These are phyloP conservation scores for Syncephalis plumigaleata DNA, from an alignment of 371 early-diverging fungal genomes.

Conservation along the genomic window DNA sequence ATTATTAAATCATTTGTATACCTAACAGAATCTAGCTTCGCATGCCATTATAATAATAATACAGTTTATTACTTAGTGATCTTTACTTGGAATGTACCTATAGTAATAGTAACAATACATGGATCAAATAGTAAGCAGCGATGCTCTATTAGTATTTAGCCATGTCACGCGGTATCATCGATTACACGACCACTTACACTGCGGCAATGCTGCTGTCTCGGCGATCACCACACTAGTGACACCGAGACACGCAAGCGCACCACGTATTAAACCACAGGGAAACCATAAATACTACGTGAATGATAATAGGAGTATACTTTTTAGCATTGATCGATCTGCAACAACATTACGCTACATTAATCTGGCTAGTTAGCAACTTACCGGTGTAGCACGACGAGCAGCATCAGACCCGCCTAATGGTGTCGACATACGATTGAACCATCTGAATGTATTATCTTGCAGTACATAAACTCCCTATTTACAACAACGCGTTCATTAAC, in stretches of 20 bases:
- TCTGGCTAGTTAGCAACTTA: slow-evolving; percentile 15
- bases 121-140: neutral
- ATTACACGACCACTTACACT: slow-evolving; percentile 34
- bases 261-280: slow-evolving; percentile 90
- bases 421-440: slow-evolving; percentile 80
- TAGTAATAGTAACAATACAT: neutral
- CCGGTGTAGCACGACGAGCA: slow-evolving; percentile 56
- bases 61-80: slow-evolving; percentile 27
- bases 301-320: neutral
- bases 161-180: too few species aligned
- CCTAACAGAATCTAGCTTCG: too few species aligned
- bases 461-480: slow-evolving; percentile 95
- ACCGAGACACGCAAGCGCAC: slow-evolving; percentile 78
- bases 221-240: slow-evolving; percentile 72
- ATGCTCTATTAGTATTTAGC: neutral
- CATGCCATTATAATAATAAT: neutral
- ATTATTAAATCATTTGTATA: too few species aligned
- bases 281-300: slow-evolving; percentile 65
- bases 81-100: slow-evolving; percentile 79
- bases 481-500: too few species aligned
- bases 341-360: neutral
- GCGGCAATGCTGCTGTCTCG: slow-evolving; percentile 72
- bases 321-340: too few species aligned
- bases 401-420: slow-evolving; percentile 59
- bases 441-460: slow-evolving; percentile 91